Conservation (phyloP, 2,329 filamentous ascomycete species). For the Penicillium corylophilum region DNA sequence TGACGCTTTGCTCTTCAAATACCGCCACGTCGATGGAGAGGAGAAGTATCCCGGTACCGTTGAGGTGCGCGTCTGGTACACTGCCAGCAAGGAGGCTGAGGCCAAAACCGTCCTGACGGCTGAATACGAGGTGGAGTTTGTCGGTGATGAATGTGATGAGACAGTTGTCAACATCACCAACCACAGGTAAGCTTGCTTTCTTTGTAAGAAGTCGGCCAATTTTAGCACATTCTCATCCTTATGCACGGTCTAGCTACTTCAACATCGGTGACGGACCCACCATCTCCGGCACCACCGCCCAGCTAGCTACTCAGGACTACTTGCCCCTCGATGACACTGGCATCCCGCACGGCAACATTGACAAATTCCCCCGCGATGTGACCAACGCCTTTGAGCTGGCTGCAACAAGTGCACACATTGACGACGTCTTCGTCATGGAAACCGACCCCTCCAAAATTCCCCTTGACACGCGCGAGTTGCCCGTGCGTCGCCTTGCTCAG, state of each 20-base stretch:
- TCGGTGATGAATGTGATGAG: conserved; percentile 75
- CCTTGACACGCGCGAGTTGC: conserved; percentile 63
- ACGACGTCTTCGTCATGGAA: conserved; percentile 86
- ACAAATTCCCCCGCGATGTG: conserved; percentile 62
- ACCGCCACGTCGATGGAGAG: conserved; percentile 74
- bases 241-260: conserved; percentile 57
- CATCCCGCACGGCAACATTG: conserved; percentile 71
- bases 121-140: conserved; percentile 84
- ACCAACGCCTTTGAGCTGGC: conserved; percentile 70
- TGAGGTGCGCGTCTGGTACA: conserved; percentile 75
- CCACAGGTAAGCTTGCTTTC: conserved; percentile 69
- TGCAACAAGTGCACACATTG: conserved; percentile 70
- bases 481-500: conserved; percentile 66
- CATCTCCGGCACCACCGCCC: conserved; percentile 62
- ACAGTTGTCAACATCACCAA: conserved; percentile 93
- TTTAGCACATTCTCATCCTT: neutral
- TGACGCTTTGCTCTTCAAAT: conserved; percentile 65
- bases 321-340: conserved; percentile 70
- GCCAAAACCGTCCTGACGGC: conserved; percentile 73
- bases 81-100: conserved; percentile 65
- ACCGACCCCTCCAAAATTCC: conserved; percentile 59
- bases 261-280: conserved; percentile 61
- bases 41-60: conserved; percentile 89
- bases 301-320: conserved; percentile 61
- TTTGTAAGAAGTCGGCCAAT: neutral